Evolutionary conservation across 2,329 filamentous ascomycete species (phyloP), one percentile per base, ranked within the genome.

Genomic region (Ophiocordyceps polyrhachis-furcata): DNA sequence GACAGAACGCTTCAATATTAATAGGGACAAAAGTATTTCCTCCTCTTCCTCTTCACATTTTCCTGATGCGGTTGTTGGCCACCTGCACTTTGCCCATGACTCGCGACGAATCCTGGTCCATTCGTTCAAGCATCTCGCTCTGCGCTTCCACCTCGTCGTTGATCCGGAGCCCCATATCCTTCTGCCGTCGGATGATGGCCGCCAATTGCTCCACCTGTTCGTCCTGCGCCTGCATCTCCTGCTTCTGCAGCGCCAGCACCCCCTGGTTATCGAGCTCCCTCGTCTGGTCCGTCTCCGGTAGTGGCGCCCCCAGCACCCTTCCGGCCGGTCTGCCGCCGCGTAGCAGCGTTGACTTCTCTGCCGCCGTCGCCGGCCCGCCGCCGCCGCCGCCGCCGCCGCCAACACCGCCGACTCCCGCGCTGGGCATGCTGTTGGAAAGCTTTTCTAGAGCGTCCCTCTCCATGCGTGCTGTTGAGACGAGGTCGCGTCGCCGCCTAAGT

Each of bases 361-460:
- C 62, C 3, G 66, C 56, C 6, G 65, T 63, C 0, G 68, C 62
- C 19, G 61, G 73, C 62, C 71, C 56, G 67, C 69, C 48, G 69
- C 67, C 47, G 59, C 71, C 56, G 67, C 69, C 48, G 69, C 67
- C 47, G 59, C 66, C 52, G 67, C 71, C 46, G 70, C 62, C 32
- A 62, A 49, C 48, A 23, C 47, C 44, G n/a, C 48, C 49, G 43
- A 49, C 48, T 21, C 47, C 44, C 15, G 47, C 49, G 43, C 51
- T 57, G 23, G 63, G 58, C 49, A 70, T 60, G 46, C 60, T 79
- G 50, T 79, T 76, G 55, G 81, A 74, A 32, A 88, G 67, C 55
- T 76, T 78, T 53, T 91, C 83, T 17, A 91, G 64, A 3, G 79
- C 81, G 46, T 89, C 83, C 46, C 77, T 73, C 60, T 91, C 84